phyloP scores from a whole-genome alignment of 805 yeast genomes.

The Wickerhamomyces pijperi region DNA sequence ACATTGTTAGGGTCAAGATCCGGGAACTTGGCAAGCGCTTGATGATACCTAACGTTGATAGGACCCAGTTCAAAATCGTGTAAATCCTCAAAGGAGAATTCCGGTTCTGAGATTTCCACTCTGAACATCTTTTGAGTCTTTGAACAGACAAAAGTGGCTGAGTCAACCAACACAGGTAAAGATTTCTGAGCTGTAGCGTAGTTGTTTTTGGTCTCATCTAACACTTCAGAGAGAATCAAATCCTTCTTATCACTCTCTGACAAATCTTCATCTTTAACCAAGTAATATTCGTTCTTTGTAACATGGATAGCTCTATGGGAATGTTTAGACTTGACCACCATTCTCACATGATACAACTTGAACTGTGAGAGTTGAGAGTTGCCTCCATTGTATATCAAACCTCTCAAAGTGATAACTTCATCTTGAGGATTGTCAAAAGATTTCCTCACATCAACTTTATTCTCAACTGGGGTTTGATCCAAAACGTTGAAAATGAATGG shows the following conservation, averaged over 20 bases:
- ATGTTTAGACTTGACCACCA: conserved; percentile 23
- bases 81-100: conserved; percentile 37
- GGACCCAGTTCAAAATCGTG: conserved; percentile 33
- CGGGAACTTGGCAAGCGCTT: conserved; percentile 20
- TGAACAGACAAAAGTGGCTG: conserved; percentile 35
- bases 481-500: conserved; percentile 15
- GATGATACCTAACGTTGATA: conserved; percentile 40
- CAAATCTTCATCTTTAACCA: conserved; percentile 12
- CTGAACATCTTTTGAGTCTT: conserved; percentile 36
- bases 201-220: conserved; percentile 7
- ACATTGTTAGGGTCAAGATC: conserved; percentile 14
- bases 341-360: conserved; percentile 23
- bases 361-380: conserved; percentile 14
- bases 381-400: conserved; percentile 17
- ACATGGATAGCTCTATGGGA: conserved; percentile 4
- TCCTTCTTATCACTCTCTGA: conserved; percentile 22
- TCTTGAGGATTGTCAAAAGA: conserved; percentile 10
- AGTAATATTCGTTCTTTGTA: conserved; percentile 23
- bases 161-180: conserved; percentile 29
- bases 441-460: conserved; percentile 6
- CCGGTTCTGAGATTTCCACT: conserved; percentile 40
- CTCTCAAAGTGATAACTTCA: conserved; percentile 19
- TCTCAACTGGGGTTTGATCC: conserved; percentile 21
- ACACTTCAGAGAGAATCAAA: conserved; percentile 10
- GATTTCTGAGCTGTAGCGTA: conserved; percentile 9